Evolutionary conservation across 177 flowering plant species (phyloP), one percentile per base, ranked within the genome.

Genomic region (Vitis hybrid): DNA sequence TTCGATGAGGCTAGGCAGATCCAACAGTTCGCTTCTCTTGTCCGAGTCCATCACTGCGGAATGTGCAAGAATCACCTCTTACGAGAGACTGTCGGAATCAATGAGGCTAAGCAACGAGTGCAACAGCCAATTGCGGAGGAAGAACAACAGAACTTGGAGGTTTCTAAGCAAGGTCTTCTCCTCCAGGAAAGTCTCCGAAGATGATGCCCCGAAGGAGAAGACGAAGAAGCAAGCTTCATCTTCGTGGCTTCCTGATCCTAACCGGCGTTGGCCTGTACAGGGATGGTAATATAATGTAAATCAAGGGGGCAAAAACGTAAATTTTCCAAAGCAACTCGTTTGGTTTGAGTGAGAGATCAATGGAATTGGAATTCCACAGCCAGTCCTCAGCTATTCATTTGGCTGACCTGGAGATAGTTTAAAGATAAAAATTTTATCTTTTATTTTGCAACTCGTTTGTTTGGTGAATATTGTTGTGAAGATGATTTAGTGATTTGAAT

Each of bases 181-280:
- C 52, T 45, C 2, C 34, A 66, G 59, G 51, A 74, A 63, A 26
- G 15, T 5, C 30, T 8, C 63, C 48, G 50, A 18, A 3, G 45
- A 26, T 12, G 26, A 21, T 2, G 49, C 49, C 3, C 54, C 3
- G 51, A 32, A 23, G 66, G 56, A n/a, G 57, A 11, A 21, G 64
- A 23, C 66, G 66, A 70, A 57, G 70, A 55, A 60, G 65, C 76
- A 69, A 57, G 45, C 15, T 30, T 18, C 63, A 11, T 65, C 76
- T 19, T 66, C 76, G 2, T 79, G 82, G 82, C 76, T 76, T 52
- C 82, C 82, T 2, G 75, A 73, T 67, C 82, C 71, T 4, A 58
- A 57, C 2, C 64, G 72, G 56, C 51, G 82, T 60, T 79, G 79
- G 82, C 82, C 82, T 1, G 71, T 79, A 13, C 82, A 80, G 62